Base-by-base conservation (phyloP, 768 basidiomycete species). In the Coprinopsis cinerea region DNA sequence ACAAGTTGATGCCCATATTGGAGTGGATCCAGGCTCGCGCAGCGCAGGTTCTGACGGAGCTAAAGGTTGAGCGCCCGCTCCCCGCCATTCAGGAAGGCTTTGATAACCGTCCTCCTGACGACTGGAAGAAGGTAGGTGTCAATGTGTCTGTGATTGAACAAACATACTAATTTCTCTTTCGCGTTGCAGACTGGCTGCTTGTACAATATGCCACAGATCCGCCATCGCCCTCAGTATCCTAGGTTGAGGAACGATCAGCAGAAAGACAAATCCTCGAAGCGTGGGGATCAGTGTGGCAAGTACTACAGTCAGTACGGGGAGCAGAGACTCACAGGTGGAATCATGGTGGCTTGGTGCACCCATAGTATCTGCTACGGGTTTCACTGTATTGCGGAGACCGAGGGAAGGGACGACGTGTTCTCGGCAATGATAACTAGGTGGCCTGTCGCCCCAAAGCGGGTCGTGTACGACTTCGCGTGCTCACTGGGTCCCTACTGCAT, bases 41-140 rank as follows among this genome's bases (percentile, higher is more conserved):
- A 20, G 39, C 44, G 35, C 15, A 22, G 11, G 32, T 10, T 28
- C 34, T 40, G 26, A 47, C 22, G 44, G 48, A 30, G 20, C 27
- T 15, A 35, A 28, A 7, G 42, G 45, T 47, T 13, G 39, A 1
- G 2, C 24, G 23, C 17, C 26, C 5, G 22, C 9, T 7, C 11
- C 10, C 24, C 35, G 17, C 23, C 0, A 7, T 20, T 7, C 10
- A 7, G 7, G 37, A 20, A 9, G 6, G 6, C 37, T 7, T 17
- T 14, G 10, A 7, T 20, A 20, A 7, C 11, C 6, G 4, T n/a
- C 3, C 13, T 6, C 34, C 46, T 22, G 5, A 13, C 41, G 53
- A 54, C 15, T 58, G 53, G 54, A 30, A 11, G n/a, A n/a, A n/a
- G n/a, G 40, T 54, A 53, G 55, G 57, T 51, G 35, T n/a, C 17